Base-by-base conservation (phyloP, 2,329 filamentous ascomycete species). In the Dothistroma septosporum region DNA sequence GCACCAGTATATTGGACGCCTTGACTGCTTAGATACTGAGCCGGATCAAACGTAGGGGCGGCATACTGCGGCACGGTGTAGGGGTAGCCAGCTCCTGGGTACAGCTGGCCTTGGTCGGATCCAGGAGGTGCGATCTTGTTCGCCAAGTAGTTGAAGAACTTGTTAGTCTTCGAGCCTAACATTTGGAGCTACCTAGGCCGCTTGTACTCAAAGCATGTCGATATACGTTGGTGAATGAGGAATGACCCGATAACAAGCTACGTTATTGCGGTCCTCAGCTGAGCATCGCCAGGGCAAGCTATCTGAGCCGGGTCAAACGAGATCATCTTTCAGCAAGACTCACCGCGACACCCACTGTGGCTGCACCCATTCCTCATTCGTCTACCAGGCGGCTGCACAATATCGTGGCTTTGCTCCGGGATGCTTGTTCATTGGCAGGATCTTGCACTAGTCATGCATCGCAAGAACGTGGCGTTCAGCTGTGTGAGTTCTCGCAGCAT, bases 151-250 rank as follows among this genome's bases (percentile, higher is more conserved):
- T 55, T 59, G 37, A 59, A 55, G 52, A 59, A 55, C 54, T 48
- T 56, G 57, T 53, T 46, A 12, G 52, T 59, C 52, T 59, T 59
- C 5, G 57, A 59, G 57, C 57, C 57, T 19, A 52, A 54, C 57
- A 59, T 59, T 24, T 58, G 55, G 19, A 28, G 31, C 47, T 53
- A n/a, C 44, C 12, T 16, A 33, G 41, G 48, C n/a, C 14, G 6
- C 14, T 10, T 19, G 21, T 37, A 24, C 41, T 49, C 49, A 55
- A 37, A 47, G 57, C 50, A 54, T 59, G 28, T 49, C 57, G 41
- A 24, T 55, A 19, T 21, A 55, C 19, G 21, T 5, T 47, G 16
- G 37, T 37, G 37, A 22, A 47, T 19, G 22, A 46, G n/a, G 37
- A 32, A 24, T 28, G 22, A 32, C 7, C 28, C 49, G 24, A 33